A percentile compares a stretch with the other conserved stretches of the same genome.
Conservation (phyloP, 495 filamentous ascomycete species). For the Hypoxylon fuscum region DNA sequence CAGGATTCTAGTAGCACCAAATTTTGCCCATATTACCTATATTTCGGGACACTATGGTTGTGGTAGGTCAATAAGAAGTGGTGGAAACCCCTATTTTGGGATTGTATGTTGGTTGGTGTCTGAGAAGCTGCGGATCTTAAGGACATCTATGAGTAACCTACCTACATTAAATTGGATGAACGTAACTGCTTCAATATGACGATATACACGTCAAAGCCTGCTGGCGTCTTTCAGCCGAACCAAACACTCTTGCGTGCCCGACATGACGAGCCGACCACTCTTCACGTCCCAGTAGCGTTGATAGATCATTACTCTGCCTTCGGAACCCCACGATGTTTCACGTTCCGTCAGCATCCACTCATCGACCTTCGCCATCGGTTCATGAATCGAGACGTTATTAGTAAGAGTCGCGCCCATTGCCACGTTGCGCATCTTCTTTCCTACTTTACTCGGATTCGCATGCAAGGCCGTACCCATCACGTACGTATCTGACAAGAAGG, state of each 20-base stretch:
- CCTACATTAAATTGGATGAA: not conserved
- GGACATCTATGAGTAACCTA: too few relatives aligned
- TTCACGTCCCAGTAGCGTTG: not conserved
- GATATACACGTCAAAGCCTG: not conserved
- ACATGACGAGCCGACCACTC: not conserved
- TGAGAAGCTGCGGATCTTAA: too few relatives aligned
- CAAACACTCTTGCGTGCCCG: conserved; percentile 4
- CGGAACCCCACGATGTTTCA: conserved; percentile 19
- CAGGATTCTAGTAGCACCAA: too few relatives aligned
- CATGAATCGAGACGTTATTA: conserved; percentile 13
- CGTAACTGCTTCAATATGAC: not conserved
- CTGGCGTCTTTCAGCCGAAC: conserved; percentile 4
- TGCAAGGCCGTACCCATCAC: not conserved
- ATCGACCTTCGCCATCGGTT: conserved; percentile 3
- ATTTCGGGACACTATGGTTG: too few relatives aligned
- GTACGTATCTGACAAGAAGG: conserved; percentile 6
- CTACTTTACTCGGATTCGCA: not conserved
- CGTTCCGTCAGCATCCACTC: conserved; percentile 10
- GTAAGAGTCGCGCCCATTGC: conserved; percentile 6
- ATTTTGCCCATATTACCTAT: too few relatives aligned
- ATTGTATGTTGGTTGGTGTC: too few relatives aligned
- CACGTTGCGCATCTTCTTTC: not conserved
- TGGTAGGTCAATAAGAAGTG: too few relatives aligned
- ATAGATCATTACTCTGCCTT: conserved; percentile 5
- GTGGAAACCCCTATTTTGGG: too few relatives aligned